Conservation (phyloP, 306 rosid species). For the Calophaca sinica region DNA sequence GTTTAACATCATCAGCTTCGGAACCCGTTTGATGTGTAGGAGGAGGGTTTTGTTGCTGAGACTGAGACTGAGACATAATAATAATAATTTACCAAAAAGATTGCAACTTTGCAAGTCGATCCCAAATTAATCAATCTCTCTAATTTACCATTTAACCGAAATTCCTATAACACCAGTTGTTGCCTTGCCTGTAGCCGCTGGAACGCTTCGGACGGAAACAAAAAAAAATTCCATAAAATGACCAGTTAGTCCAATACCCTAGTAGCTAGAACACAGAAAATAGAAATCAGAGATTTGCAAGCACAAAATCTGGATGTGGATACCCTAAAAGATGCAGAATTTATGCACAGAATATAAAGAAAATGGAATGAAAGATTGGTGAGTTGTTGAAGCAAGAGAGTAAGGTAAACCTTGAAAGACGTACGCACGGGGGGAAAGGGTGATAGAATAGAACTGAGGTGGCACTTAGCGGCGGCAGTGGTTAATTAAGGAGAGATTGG, state of each 20-base stretch:
- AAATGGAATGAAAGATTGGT: slow-evolving; percentile 20
- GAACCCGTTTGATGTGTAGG: slow-evolving; percentile 45
- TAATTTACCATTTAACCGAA: neutral
- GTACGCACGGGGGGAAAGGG: too few species aligned
- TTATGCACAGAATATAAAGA: slow-evolving; percentile 4
- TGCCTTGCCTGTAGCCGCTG: neutral
- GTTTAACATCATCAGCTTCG: slow-evolving; percentile 40
- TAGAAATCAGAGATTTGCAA: slow-evolving; percentile 35
- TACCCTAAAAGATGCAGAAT: slow-evolving; percentile 1
- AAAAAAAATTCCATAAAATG: slow-evolving; percentile 49
- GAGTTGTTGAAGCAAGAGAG: slow-evolving; percentile 38
- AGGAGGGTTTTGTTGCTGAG: slow-evolving; percentile 55
- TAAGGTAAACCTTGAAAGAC: slow-evolving; percentile 3
- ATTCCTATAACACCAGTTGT: slow-evolving; percentile 43
- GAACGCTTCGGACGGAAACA: neutral
- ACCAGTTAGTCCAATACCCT: slow-evolving; percentile 29
- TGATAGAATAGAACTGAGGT: slow-evolving; percentile 8
- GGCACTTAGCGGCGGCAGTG: too few species aligned
- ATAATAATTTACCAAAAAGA: slow-evolving; percentile 34
- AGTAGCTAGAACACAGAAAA: slow-evolving; percentile 2
- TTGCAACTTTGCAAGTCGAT: slow-evolving; percentile 35
- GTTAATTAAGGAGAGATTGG: neutral
- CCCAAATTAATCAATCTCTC: neutral
- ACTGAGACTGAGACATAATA: neutral
- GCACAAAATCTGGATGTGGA: slow-evolving; percentile 36